Percentiles rank a stretch among this genome's conserved stretches.
These are phyloP conservation scores for Lunularia cruciata DNA, from an alignment of 225 moss, liverwort and hornwort genomes.

Conservation along the genomic window DNA sequence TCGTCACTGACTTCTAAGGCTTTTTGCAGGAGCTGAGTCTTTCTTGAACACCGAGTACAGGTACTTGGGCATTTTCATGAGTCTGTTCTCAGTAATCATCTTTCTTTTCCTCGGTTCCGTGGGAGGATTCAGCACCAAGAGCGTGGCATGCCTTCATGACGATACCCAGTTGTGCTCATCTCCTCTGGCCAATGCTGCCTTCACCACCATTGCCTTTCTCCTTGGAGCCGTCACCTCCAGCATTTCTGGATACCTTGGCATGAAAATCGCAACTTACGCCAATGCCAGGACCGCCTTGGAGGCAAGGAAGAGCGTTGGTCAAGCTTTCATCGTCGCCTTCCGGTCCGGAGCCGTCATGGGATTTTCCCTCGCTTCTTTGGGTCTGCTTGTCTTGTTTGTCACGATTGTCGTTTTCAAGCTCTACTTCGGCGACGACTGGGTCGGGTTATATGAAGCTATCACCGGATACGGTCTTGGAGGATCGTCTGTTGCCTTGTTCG, in stretches of 20 bases:
- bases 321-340: conserved; percentile 81
- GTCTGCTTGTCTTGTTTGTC: conserved; percentile 65
- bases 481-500: conserved; percentile 51
- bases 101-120: conserved; percentile 85
- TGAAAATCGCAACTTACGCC: conserved; percentile 88
- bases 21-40: conserved; percentile 59
- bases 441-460: conserved; percentile 73
- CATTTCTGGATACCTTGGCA: conserved; percentile 77
- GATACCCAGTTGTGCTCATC: conserved; percentile 40
- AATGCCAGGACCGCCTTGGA: conserved; percentile 88
- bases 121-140: conserved; percentile 56
- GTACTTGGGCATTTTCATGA: conserved; percentile 75
- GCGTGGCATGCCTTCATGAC: conserved; percentile 52
- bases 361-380: conserved; percentile 65
- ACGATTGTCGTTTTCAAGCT: conserved; percentile 78
- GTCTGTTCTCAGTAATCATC: conserved; percentile 76
- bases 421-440: conserved; percentile 73
- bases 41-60: conserved; percentile 72
- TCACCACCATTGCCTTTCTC: conserved; percentile 77
- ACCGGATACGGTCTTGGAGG: conserved; percentile 62
- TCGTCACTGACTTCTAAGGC: too few species aligned
- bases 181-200: conserved; percentile 57
- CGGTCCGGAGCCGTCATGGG: conserved; percentile 88
- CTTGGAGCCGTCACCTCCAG: conserved; percentile 73
- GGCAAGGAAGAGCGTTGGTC: conserved; percentile 65